A percentile compares a stretch with the other conserved stretches of the same genome.
Evolutionary conservation across 2,329 filamentous ascomycete genomes (phyloP).

Genomic region (Dendryphion nanum): DNA sequence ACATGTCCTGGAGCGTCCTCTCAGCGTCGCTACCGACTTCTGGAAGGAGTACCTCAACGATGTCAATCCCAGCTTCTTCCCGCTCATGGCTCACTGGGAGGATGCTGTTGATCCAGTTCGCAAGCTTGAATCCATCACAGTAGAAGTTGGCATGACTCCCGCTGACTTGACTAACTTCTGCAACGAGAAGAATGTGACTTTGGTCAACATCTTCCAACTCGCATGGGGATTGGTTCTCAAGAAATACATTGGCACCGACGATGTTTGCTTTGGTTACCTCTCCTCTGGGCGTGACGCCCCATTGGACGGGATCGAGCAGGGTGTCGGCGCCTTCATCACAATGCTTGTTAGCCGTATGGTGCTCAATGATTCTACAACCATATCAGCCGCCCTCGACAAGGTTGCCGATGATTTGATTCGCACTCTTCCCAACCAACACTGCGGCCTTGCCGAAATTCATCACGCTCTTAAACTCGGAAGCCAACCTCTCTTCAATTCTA

Average conservation of each 20-base stretch:
- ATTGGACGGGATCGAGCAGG: slow-evolving; percentile 43
- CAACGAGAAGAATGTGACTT: slow-evolving; percentile 10
- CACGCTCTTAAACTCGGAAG: slow-evolving; percentile 32
- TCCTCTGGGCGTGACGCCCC: slow-evolving; percentile 41
- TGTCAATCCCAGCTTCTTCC: slow-evolving; percentile 17
- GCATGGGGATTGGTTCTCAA: slow-evolving; percentile 35
- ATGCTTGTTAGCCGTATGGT: slow-evolving; percentile 42
- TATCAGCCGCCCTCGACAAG: slow-evolving; percentile 10
- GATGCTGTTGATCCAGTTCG: slow-evolving; percentile 7
- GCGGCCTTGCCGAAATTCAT: slow-evolving; percentile 41
- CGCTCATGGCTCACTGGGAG: slow-evolving; percentile 11
- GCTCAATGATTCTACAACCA: slow-evolving; percentile 19
- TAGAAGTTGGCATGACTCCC: slow-evolving; percentile 10
- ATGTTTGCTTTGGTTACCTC: slow-evolving; percentile 46
- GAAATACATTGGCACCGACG: slow-evolving; percentile 24
- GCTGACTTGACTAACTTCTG: slow-evolving; percentile 11
- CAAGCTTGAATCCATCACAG: slow-evolving; percentile 7
- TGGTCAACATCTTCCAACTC: slow-evolving; percentile 25
- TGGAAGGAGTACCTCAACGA: slow-evolving; percentile 13
- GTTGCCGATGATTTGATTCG: slow-evolving; percentile 12
- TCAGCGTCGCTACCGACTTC: slow-evolving; percentile 8
- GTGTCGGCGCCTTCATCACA: slow-evolving; percentile 43
- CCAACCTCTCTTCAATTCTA: slow-evolving; percentile 43
- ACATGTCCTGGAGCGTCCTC: slow-evolving; percentile 10
- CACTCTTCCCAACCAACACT: slow-evolving; percentile 15